Conservation (phyloP, 768 basidiomycete genomes). For the Agaricus subrufescens region DNA sequence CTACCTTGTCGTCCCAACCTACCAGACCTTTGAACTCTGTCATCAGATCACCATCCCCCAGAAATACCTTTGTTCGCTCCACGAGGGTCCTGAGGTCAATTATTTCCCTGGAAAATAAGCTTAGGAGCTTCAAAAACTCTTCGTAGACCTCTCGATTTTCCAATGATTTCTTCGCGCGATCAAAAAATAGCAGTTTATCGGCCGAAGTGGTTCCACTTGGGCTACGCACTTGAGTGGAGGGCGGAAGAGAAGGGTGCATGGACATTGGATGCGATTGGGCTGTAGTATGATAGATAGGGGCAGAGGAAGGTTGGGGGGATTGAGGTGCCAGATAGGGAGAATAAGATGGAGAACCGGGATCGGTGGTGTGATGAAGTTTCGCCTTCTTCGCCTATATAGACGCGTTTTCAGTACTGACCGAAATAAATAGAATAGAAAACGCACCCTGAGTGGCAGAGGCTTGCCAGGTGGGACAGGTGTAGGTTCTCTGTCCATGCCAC, state of each 20-base stretch:
- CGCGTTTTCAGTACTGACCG: conserved; percentile 1
- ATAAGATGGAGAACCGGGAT: conserved; percentile 51
- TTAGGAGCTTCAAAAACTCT: conserved; percentile 92
- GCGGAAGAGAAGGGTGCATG: conserved; percentile 15
- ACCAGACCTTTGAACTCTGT: conserved; percentile 83
- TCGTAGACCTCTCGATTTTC: conserved; percentile 79
- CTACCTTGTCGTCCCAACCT: conserved; percentile 66
- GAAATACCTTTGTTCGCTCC: conserved; percentile 73
- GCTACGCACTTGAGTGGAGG: conserved; percentile 19
- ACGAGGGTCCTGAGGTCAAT: conserved; percentile 83
- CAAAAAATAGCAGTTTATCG: conserved; percentile 91
- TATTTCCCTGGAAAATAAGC: conserved; percentile 87
- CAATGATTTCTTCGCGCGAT: conserved; percentile 78
- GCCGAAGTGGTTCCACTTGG: conserved; percentile 31
- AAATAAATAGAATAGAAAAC: conserved; percentile 4
- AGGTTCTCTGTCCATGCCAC: conserved; percentile 61
- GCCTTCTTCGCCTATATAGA: conserved; percentile 51
- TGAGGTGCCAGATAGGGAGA: conserved; percentile 40
- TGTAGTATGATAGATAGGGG: conserved; percentile 22
- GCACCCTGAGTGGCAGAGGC: conserved; percentile 27
- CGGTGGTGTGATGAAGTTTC: conserved; percentile 57
- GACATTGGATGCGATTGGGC: conserved; percentile 16
- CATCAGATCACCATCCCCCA: conserved; percentile 79
- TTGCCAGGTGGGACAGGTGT: conserved; percentile 56
- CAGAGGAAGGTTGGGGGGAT: conserved; percentile 34